Evolutionary conservation across 768 basidiomycete genomes (phyloP).

Genomic region (Tulasnella sp.): DNA sequence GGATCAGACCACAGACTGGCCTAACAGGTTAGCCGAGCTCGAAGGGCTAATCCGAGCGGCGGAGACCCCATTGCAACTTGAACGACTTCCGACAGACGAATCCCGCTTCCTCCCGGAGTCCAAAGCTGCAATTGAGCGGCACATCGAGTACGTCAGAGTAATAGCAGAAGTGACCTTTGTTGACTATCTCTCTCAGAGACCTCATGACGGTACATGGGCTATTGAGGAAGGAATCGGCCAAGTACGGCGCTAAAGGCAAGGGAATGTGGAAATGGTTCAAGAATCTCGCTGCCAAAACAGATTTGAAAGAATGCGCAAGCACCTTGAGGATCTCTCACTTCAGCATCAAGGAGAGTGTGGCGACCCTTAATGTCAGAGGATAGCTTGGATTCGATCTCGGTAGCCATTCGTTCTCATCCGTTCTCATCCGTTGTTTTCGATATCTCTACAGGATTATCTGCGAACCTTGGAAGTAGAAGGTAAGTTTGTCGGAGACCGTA

Average conservation of each 20-base stretch:
- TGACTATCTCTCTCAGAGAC: background rate
- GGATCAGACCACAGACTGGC: background rate
- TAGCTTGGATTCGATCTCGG: background rate
- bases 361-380: background rate
- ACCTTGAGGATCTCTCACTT: background rate
- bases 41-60: background rate
- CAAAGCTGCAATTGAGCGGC: background rate
- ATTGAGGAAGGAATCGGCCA: background rate
- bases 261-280: background rate
- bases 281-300: background rate
- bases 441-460: no score
- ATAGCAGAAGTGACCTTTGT: background rate
- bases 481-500: no score
- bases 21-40: background rate
- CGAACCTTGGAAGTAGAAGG: background rate
- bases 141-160: background rate
- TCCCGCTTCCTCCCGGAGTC: background rate
- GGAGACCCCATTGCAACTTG: background rate
- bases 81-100: background rate
- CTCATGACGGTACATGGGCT: background rate
- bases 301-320: background rate
- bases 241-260: background rate
- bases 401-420: background rate
- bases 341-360: background rate
- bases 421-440: background rate